Evolutionary conservation across 2,329 filamentous ascomycete genomes (phyloP), one percentile per base, ranked within the genome.

Genomic region (Cercospora janseana): DNA sequence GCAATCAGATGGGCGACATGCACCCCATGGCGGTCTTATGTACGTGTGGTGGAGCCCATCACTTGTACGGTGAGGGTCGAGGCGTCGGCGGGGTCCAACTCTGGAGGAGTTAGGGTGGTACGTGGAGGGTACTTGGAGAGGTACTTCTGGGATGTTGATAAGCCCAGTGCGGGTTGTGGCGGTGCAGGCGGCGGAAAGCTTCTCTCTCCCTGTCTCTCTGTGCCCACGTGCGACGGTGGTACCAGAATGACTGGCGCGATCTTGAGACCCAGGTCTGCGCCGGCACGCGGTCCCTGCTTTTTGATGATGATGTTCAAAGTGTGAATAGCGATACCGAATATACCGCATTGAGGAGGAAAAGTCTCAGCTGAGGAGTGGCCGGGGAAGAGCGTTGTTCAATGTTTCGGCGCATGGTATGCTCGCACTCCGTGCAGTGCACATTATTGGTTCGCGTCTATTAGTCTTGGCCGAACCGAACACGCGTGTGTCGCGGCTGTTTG

Each of bases 111-210:
- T 28, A 23, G 35, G 24, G 38, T 41, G 49, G 56, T 60, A 60
- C 59, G 49, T 29, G 34, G 20, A 32, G 20, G 53, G 53, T 60
- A 60, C 57, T 57, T 59, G 27, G 32, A 44, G 47, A 34, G 56
- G 55, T 57, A 60, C 55, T 29, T 54, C 45, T 46, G 52, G 45
- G 45, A 12, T 50, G 23, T 26, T 51, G 29, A 54, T 47, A 41
- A 41, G 38, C 13, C 13, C 23, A 12, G 13, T 8, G 23, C 21
- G 29, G 16, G 16, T 15, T 53, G 55, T 58, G 55, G 52, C 55
- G 46, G 52, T 56, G 55, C 52, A 54, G 13, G 2, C 15, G 13
- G 34, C 16, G 34, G 34, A n/a, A n/a, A 37, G 34, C 34, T 37
- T 37, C 34, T 37, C 23, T 21, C 34, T 37, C 34, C 12, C 23